phyloP scores from a whole-genome alignment of 2,329 filamentous ascomycete species.

The Cercospora sp. region DNA sequence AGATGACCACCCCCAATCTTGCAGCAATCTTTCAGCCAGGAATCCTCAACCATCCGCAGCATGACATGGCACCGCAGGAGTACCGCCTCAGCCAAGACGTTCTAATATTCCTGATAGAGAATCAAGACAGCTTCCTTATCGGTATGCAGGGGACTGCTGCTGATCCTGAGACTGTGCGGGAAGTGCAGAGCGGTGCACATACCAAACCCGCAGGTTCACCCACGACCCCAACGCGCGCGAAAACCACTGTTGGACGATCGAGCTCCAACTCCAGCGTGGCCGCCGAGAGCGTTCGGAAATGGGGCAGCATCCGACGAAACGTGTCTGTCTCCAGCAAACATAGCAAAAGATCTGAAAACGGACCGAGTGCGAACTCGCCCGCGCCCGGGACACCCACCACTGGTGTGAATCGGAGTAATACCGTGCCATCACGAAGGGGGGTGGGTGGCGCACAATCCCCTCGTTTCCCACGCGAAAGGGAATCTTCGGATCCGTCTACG shows the following conservation, averaged over 20 bases:
- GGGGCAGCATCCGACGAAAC: slow-evolving; percentile 78
- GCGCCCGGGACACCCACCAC: slow-evolving; percentile 38
- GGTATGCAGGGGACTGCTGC: slow-evolving; percentile 98
- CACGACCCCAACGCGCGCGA: slow-evolving; percentile 47
- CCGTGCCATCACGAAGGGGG: slow-evolving; percentile 78
- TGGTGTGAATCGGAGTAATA: slow-evolving; percentile 79
- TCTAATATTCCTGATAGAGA: slow-evolving; percentile 95
- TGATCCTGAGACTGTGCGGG: slow-evolving; percentile 73
- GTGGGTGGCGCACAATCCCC: slow-evolving; percentile 65
- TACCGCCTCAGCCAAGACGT: slow-evolving; percentile 96
- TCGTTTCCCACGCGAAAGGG: slow-evolving; percentile 59
- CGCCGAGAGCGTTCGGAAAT: slow-evolving; percentile 80
- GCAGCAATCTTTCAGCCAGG: slow-evolving; percentile 97
- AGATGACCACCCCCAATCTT: slow-evolving; percentile 93
- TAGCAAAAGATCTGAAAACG: slow-evolving; percentile 71
- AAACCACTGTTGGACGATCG: slow-evolving; percentile 67
- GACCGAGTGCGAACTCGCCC: slow-evolving; percentile 68
- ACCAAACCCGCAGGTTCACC: slow-evolving; percentile 50
- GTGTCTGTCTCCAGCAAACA: slow-evolving; percentile 89
- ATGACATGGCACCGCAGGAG: slow-evolving; percentile 93
- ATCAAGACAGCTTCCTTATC: slow-evolving; percentile 96
- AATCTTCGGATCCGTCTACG: slow-evolving; percentile 53
- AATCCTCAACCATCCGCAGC: slow-evolving; percentile 86
- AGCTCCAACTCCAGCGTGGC: slow-evolving; percentile 86
- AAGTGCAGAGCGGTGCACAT: slow-evolving; percentile 68